Evolutionary conservation across 1,284 basidiomycete species (phyloP).

Genomic region (Fomitopsis palustris): DNA sequence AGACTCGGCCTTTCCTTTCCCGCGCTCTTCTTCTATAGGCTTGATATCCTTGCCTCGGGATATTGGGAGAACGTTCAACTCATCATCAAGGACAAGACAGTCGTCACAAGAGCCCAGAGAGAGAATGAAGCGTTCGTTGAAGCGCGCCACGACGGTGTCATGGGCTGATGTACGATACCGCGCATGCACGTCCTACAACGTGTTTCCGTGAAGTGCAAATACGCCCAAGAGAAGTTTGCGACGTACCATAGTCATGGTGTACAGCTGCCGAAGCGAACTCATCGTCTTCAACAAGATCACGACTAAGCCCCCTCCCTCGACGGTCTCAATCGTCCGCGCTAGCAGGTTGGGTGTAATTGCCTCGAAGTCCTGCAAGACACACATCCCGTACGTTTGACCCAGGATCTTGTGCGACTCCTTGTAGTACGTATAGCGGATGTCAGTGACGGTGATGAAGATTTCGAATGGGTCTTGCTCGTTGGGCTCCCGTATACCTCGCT

Average conservation of each 20-base stretch:
- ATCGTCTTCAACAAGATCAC: conserved; percentile 94
- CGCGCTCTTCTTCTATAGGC: conserved; percentile 56
- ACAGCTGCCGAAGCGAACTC: conserved; percentile 90
- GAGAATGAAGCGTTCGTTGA: conserved; percentile 98
- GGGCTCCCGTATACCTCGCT: conserved; percentile 89
- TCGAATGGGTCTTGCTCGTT: conserved; percentile 98
- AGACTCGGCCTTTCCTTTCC: conserved; percentile 52
- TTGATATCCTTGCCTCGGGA: conserved; percentile 94
- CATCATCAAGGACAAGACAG: conserved; percentile 95
- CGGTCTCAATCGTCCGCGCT: conserved; percentile 97
- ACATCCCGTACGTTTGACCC: conserved; percentile 98
- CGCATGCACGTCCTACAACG: conserved; percentile 82
- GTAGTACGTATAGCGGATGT: conserved; percentile 97
- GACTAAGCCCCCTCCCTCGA: conserved; percentile 94
- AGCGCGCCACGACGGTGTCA: conserved; percentile 87
- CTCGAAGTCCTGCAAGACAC: conserved; percentile 97
- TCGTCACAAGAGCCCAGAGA: conserved; percentile 89
- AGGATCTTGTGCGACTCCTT: conserved; percentile 96
- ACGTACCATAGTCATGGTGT: conserved; percentile 93
- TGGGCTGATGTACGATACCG: conserved; percentile 92
- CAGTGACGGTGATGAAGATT: conserved; percentile 97
- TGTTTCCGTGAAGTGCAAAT: neutral
- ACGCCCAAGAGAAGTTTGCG: conserved; percentile 9
- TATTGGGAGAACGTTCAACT: conserved; percentile 96
- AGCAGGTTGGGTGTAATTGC: conserved; percentile 97